Percentiles rank a stretch among this genome's conserved stretches.
phyloP scores from a whole-genome alignment of 441 rosid genomes.

The Breynia disticha region DNA sequence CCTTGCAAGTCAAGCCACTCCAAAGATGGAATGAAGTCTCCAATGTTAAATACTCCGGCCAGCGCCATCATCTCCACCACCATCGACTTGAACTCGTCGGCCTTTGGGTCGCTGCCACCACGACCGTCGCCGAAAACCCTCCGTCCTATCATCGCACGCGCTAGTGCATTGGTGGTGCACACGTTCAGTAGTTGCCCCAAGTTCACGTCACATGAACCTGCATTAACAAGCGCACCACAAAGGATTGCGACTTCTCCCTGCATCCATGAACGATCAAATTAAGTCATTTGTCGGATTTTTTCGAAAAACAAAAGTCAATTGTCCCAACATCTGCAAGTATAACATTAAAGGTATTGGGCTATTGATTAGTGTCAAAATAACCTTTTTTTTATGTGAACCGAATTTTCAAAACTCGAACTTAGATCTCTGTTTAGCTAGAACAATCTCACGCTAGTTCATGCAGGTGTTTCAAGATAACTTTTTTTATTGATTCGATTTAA shows the following conservation, averaged over 20 bases:
- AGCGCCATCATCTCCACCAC: slow-evolving; percentile 46
- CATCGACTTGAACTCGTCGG: slow-evolving; percentile 59
- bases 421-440: too few species aligned
- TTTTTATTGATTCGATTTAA: too few species aligned
- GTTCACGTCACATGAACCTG: slow-evolving; percentile 26
- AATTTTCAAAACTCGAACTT: too few species aligned
- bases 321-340: too few species aligned
- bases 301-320: too few species aligned
- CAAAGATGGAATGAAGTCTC: slow-evolving; percentile 38
- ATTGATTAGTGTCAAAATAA: too few species aligned
- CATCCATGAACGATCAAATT: too few species aligned
- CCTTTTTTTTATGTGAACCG: too few species aligned
- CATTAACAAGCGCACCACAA: slow-evolving; percentile 27
- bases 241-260: slow-evolving; percentile 47
- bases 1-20: slow-evolving; percentile 45
- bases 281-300: too few species aligned
- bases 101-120: slow-evolving; percentile 37
- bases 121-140: slow-evolving; percentile 42
- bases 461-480: too few species aligned
- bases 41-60: slow-evolving; percentile 41
- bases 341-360: too few species aligned
- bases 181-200: slow-evolving; percentile 47
- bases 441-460: too few species aligned
- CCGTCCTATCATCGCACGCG: slow-evolving; percentile 59
- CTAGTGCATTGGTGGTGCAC: slow-evolving; percentile 55